A percentile compares a stretch with the other conserved stretches of the same genome.
Evolutionary conservation across 2,329 filamentous ascomycete genomes (phyloP).

Genomic region (Colletotrichum theobromicola): DNA sequence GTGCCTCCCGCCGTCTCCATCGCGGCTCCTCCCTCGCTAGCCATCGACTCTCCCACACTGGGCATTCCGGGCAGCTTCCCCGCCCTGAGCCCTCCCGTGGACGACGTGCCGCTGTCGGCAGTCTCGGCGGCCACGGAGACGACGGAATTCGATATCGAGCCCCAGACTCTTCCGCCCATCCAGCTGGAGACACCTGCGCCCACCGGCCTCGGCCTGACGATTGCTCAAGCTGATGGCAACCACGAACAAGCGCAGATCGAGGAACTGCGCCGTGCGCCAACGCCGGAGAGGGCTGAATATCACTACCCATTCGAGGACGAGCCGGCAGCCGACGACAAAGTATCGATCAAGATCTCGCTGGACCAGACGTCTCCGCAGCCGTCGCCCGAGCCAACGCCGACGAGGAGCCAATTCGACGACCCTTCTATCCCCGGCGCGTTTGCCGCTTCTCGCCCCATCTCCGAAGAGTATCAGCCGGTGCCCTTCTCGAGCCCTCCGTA

Average conservation of each 20-base stretch:
- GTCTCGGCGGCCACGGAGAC: constrained; percentile 63
- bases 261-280: constrained; percentile 24
- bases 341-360: constrained; percentile 45
- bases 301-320: constrained; percentile 58
- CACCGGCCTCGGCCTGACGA: constrained; percentile 15
- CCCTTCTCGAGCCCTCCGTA: constrained; percentile 42
- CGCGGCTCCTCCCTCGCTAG: constrained; percentile 18
- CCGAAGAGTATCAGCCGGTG: constrained; percentile 43
- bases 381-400: constrained; percentile 30
- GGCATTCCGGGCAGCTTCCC: constrained; percentile 71
- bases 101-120: constrained; percentile 62
- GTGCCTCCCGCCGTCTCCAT: background rate
- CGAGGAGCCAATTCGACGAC: constrained; percentile 28
- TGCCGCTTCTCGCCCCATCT: constrained; percentile 14
- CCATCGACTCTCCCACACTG: constrained; percentile 67
- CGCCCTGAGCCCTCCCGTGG: constrained; percentile 40
- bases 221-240: constrained; percentile 6
- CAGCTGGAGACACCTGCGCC: constrained; percentile 31
- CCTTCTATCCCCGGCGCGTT: constrained; percentile 34
- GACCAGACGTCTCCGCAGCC: constrained; percentile 34
- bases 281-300: constrained; percentile 44
- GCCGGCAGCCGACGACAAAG: constrained; percentile 33
- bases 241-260: constrained; percentile 12
- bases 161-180: constrained; percentile 62
- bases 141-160: constrained; percentile 77